Evolutionary conservation across 805 yeast species (phyloP).

Genomic region (Ogataea neopini): DNA sequence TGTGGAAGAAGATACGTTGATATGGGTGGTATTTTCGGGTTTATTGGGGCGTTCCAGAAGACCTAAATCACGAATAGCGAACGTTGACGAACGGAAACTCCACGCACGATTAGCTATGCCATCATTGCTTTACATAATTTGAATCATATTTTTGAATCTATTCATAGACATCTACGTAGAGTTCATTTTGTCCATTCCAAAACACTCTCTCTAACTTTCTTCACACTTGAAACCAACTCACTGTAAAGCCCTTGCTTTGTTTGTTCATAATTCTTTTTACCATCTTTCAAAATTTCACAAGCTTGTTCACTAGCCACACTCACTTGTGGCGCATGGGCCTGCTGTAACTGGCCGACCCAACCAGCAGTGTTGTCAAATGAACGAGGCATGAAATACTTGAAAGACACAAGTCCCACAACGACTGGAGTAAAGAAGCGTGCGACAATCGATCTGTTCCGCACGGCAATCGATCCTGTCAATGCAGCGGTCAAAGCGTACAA

Average conservation of each 20-base stretch:
- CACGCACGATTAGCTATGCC: too few relatives aligned
- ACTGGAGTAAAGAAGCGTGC: conserved; percentile 54
- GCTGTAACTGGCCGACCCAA: conserved; percentile 33
- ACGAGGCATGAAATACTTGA: conserved; percentile 50
- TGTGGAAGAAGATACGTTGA: conserved; percentile 91
- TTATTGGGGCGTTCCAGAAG: conserved; percentile 24
- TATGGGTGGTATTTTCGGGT: conserved; percentile 70
- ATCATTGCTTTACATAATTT: not conserved
- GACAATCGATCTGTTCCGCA: conserved; percentile 47
- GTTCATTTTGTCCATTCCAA: conserved; percentile 8
- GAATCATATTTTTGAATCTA: too few relatives aligned
- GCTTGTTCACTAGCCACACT: conserved; percentile 25
- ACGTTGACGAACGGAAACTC: not conserved
- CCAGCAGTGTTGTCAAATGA: conserved; percentile 40
- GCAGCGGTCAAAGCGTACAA: conserved; percentile 56
- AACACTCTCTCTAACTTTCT: conserved; percentile 8
- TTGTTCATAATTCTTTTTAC: conserved; percentile 6
- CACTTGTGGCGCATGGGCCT: conserved; percentile 40
- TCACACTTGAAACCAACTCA: conserved; percentile 8
- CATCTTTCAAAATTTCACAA: not conserved
- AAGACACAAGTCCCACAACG: conserved; percentile 47
- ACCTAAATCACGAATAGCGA: conserved; percentile 4
- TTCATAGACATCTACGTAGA: not conserved
- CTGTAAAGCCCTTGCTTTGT: conserved; percentile 4
- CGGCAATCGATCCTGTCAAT: conserved; percentile 57